phyloP scores from a whole-genome alignment of 305 asterid species.

The Fraxinus nigra region DNA sequence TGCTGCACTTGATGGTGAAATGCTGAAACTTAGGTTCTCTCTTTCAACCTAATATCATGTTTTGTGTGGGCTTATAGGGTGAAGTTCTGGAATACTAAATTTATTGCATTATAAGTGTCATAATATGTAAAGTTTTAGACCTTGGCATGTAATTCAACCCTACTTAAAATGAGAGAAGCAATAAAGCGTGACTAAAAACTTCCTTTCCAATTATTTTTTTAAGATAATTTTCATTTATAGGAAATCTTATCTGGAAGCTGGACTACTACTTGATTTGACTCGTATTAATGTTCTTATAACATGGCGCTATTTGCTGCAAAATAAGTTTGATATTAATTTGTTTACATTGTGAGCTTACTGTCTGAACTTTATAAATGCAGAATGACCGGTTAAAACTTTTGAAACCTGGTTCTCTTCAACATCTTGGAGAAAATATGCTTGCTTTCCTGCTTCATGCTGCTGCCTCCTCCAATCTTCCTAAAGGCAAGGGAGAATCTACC shows the following conservation, averaged over 20 bases:
- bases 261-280: background rate
- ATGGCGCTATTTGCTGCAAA: background rate
- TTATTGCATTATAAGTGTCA: background rate
- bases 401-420: constrained; percentile 96
- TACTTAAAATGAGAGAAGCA: background rate
- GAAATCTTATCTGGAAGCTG: background rate
- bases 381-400: constrained; percentile 78
- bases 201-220: background rate
- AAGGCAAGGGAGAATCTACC: constrained; percentile 38
- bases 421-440: constrained; percentile 97
- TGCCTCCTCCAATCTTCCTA: constrained; percentile 69
- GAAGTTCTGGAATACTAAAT: background rate
- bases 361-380: constrained; percentile 42
- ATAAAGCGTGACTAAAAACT: background rate
- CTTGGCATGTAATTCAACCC: background rate
- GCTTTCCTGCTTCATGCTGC: constrained; percentile 84
- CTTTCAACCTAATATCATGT: background rate
- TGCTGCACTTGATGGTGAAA: background rate
- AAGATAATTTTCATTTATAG: background rate
- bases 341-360: constrained; percentile 12
- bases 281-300: background rate
- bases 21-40: background rate
- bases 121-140: background rate
- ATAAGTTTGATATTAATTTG: background rate
- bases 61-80: background rate